Percentiles rank a stretch among this genome's conserved stretches.
Evolutionary conservation across 2,329 filamentous ascomycete species (phyloP).

Genomic region (Podosphaera xanthii): DNA sequence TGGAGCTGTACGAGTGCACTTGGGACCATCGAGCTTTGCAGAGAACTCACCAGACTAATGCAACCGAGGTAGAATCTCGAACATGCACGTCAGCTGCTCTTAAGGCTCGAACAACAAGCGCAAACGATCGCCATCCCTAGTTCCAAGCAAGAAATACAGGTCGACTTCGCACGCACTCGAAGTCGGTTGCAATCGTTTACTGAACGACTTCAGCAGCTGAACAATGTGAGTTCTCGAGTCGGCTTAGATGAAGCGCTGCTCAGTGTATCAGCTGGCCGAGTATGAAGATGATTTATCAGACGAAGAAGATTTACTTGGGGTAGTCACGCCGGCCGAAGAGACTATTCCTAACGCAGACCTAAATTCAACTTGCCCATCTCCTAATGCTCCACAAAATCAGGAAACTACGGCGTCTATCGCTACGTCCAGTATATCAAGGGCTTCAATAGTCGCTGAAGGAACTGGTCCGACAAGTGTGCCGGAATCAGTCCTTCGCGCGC

Average conservation of each 20-base stretch:
- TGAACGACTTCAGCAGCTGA: conserved; percentile 43
- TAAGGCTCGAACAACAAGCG: conserved; percentile 47
- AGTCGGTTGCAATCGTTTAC: conserved; percentile 41
- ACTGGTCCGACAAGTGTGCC: too few relatives aligned
- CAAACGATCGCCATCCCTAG: conserved; percentile 32
- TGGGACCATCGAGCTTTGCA: not conserved
- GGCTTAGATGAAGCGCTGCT: not conserved
- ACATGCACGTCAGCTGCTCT: conserved; percentile 44
- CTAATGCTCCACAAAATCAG: conserved; percentile 2
- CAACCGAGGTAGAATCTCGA: conserved; percentile 36
- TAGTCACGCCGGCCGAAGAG: conserved; percentile 26
- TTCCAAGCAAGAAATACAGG: conserved; percentile 36
- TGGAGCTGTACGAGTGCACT: conserved; percentile 21
- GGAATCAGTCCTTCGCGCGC: conserved; percentile 9
- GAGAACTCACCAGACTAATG: not conserved
- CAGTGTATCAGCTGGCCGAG: conserved; percentile 6
- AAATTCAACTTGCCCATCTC: not conserved
- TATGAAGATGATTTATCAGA: conserved; percentile 19
- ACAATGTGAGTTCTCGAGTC: conserved; percentile 25
- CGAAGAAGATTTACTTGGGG: conserved; percentile 32
- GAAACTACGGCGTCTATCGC: conserved; percentile 4
- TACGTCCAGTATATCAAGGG: conserved; percentile 1
- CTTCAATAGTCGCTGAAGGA: not conserved
- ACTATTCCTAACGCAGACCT: conserved; percentile 8
- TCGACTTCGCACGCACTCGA: conserved; percentile 39